Evolutionary conservation across 257 asterid genomes (phyloP).

Genomic region (Thymus quinquecostatus): DNA sequence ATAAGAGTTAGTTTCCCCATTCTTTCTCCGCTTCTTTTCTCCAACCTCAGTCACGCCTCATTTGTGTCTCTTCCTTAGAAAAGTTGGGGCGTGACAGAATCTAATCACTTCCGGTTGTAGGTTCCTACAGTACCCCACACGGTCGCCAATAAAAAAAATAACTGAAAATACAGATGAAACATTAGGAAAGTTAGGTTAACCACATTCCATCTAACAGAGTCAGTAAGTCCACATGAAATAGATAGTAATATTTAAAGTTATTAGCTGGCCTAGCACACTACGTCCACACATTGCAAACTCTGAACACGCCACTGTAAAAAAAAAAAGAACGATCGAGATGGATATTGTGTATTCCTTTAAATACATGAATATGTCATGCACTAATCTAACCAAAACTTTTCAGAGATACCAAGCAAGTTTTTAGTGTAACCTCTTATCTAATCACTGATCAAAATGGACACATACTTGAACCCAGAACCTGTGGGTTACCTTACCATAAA

Average conservation of each 20-base stretch:
- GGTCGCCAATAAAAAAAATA: background rate
- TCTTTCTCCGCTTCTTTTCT: no score
- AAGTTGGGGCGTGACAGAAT: no score
- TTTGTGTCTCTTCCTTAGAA: no score
- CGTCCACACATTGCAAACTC: slow-evolving; percentile 7
- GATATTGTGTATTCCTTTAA: background rate
- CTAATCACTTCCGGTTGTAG: background rate
- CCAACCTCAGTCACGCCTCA: no score
- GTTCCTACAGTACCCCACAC: slow-evolving; percentile 7
- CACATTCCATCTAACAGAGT: slow-evolving; percentile 6
- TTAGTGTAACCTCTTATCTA: background rate
- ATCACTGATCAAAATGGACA: background rate
- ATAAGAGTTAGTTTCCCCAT: no score
- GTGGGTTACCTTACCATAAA: slow-evolving; percentile 53
- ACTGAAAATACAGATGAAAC: background rate
- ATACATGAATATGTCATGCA: background rate
- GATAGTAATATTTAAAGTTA: background rate
- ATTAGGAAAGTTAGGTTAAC: slow-evolving; percentile 13
- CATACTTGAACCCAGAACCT: background rate
- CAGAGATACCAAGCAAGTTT: background rate
- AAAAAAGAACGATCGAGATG: background rate
- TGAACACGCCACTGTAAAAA: slow-evolving; percentile 11
- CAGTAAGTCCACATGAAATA: background rate
- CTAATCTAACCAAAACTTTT: slow-evolving; percentile 2
- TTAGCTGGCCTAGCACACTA: background rate